Evolutionary conservation across 139 green algal genomes (phyloP).

Genomic region (Volvox africanus): DNA sequence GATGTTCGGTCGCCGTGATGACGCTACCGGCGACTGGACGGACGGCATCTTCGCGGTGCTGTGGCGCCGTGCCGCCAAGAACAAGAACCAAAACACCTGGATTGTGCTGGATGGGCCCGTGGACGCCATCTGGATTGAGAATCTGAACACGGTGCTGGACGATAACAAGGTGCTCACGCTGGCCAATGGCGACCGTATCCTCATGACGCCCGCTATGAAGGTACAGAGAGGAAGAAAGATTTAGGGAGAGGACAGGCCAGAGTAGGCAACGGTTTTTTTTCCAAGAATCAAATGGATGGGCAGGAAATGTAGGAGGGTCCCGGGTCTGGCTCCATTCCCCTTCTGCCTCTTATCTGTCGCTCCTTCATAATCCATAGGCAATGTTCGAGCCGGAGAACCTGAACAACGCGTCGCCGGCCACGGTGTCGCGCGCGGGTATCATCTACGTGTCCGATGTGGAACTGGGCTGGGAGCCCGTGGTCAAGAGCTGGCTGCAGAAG

Average conservation of each 20-base stretch:
- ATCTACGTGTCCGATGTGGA: conserved; percentile 95
- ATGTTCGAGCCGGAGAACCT: conserved; percentile 98
- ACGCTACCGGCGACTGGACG: conserved; percentile 95
- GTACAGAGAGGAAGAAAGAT: conserved; percentile 32
- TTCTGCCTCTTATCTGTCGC: no score
- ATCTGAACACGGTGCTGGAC: conserved; percentile 97
- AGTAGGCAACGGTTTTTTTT: no score
- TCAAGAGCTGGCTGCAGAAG: conserved; percentile 85
- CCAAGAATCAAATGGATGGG: no score
- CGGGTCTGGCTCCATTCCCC: no score
- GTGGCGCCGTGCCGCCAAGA: conserved; percentile 91
- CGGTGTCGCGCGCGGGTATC: conserved; percentile 94
- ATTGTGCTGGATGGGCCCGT: conserved; percentile 97
- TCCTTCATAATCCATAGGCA: conserved; percentile 2
- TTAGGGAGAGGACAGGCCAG: no score
- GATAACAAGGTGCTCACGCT: conserved; percentile 98
- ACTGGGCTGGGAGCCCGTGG: conserved; percentile 91
- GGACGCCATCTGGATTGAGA: conserved; percentile 99
- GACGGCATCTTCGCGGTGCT: conserved; percentile 96
- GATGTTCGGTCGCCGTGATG: conserved; percentile 84
- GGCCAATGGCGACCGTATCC: conserved; percentile 96
- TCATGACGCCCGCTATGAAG: conserved; percentile 94
- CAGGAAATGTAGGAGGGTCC: no score
- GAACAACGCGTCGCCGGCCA: conserved; percentile 94
- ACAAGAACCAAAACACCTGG: conserved; percentile 95